phyloP scores from a whole-genome alignment of 2,329 filamentous ascomycete species.

The Cladosporium oxysporum region DNA sequence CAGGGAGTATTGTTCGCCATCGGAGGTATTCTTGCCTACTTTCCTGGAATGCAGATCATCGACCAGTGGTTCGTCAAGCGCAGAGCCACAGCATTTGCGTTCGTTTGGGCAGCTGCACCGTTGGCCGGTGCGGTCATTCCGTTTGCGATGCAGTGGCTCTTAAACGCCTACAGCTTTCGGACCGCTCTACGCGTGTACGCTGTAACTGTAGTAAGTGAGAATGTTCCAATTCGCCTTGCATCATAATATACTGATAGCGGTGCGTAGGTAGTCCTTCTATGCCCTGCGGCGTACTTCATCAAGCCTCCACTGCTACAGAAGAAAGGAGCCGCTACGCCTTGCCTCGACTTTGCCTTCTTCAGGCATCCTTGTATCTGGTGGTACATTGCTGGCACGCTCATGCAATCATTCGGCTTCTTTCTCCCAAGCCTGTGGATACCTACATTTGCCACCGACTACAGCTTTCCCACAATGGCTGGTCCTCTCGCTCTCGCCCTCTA shows the following conservation, averaged over 20 bases:
- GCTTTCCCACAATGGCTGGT: conserved; percentile 39
- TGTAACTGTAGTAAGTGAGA: conserved; percentile 23
- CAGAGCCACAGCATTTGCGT: conserved; percentile 45
- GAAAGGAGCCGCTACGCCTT: not conserved
- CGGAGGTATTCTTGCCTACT: conserved; percentile 53
- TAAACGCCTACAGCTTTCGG: conserved; percentile 45
- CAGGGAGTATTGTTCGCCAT: conserved; percentile 43
- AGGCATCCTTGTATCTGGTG: conserved; percentile 42
- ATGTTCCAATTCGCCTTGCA: not conserved
- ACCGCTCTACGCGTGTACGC: conserved; percentile 49
- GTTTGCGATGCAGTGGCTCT: conserved; percentile 44
- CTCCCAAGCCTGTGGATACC: conserved; percentile 48
- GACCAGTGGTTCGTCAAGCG: conserved; percentile 51
- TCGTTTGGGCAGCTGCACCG: conserved; percentile 47
- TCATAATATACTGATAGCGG: not conserved
- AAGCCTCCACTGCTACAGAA: not conserved
- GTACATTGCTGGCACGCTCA: conserved; percentile 46
- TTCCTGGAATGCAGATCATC: conserved; percentile 50
- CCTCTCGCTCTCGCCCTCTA: conserved; percentile 43
- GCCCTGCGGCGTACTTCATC: not conserved
- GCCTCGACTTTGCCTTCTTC: conserved; percentile 31
- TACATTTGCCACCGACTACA: conserved; percentile 41
- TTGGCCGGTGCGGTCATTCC: conserved; percentile 49
- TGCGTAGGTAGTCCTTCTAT: not conserved
- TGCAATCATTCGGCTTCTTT: conserved; percentile 48